A percentile compares a stretch with the other conserved stretches of the same genome.
These are phyloP conservation scores for Cyclanthera cordifolia DNA, from an alignment of 306 rosid genomes.

Conservation along the genomic window DNA sequence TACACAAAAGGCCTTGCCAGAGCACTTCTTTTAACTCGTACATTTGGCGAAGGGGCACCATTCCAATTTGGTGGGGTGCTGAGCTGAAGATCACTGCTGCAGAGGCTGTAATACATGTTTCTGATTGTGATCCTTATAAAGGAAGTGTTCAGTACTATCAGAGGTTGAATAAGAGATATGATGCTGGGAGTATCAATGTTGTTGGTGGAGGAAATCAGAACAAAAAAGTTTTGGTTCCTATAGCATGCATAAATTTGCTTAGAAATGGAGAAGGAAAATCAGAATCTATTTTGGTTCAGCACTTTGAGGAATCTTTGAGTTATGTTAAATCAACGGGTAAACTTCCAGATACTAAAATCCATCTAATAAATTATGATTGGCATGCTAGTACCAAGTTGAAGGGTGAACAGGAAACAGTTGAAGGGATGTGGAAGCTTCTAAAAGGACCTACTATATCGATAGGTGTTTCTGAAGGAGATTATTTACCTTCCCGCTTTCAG, in stretches of 20 bases:
- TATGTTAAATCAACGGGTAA: constrained; percentile 59
- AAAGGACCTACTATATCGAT: constrained; percentile 67
- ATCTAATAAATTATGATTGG: constrained; percentile 87
- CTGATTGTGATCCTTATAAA: constrained; percentile 76
- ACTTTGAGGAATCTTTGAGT: constrained; percentile 77
- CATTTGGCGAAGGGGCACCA: constrained; percentile 92
- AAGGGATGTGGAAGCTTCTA: constrained; percentile 81
- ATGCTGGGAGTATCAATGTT: constrained; percentile 48
- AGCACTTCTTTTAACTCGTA: constrained; percentile 82
- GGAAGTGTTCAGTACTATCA: constrained; percentile 76
- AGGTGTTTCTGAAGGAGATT: constrained; percentile 88
- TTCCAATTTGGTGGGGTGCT: constrained; percentile 99
- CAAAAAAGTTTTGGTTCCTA: constrained; percentile 64
- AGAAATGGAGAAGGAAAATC: constrained; percentile 94
- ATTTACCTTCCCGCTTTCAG: constrained; percentile 71
- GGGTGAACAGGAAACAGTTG: constrained; percentile 90
- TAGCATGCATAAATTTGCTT: constrained; percentile 82
- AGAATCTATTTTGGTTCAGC: constrained; percentile 76
- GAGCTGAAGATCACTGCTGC: constrained; percentile 93
- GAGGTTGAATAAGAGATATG: constrained; percentile 80
- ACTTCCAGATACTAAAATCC: constrained; percentile 59
- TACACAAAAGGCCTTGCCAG: constrained; percentile 72
- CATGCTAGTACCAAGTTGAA: constrained; percentile 71
- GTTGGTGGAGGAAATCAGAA: constrained; percentile 38
- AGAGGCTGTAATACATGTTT: constrained; percentile 94